phyloP scores from a whole-genome alignment of 1,139 yeast species.

The Citeromyces hawaiiensis region DNA sequence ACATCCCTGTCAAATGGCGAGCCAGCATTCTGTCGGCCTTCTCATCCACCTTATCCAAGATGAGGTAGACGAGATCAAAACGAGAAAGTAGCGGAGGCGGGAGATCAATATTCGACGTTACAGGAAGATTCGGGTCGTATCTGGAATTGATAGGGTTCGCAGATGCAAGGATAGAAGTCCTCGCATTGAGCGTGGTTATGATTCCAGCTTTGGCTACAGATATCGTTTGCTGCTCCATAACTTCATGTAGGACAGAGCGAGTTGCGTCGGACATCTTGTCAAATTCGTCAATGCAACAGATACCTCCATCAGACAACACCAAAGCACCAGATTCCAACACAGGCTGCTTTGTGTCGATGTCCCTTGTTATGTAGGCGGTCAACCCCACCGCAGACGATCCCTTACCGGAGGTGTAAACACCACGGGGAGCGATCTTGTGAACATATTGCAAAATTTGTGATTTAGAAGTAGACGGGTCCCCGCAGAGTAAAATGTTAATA shows the following conservation, averaged over 20 bases:
- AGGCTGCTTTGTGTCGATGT: constrained; percentile 81
- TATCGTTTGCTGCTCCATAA: constrained; percentile 98
- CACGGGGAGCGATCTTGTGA: constrained; percentile 95
- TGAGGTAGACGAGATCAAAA: constrained; percentile 85
- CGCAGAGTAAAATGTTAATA: constrained; percentile 79
- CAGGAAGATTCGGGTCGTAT: constrained; percentile 87
- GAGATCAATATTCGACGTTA: constrained; percentile 85
- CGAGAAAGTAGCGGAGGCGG: constrained; percentile 95
- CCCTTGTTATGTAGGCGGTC: constrained; percentile 93
- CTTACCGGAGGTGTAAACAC: constrained; percentile 95
- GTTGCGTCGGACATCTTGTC: constrained; percentile 96
- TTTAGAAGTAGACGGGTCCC: constrained; percentile 96
- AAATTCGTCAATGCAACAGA: constrained; percentile 97
- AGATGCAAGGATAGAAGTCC: constrained; percentile 90
- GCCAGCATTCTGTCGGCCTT: constrained; percentile 77
- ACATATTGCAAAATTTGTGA: constrained; percentile 90
- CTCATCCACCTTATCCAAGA: constrained; percentile 88
- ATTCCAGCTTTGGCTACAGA: constrained; percentile 98
- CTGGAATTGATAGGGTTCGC: constrained; percentile 97
- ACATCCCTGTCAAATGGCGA: constrained; percentile 81
- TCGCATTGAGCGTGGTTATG: constrained; percentile 89
- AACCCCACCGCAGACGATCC: constrained; percentile 99
- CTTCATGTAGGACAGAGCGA: constrained; percentile 91
- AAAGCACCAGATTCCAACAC: constrained; percentile 95
- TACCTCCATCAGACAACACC: constrained; percentile 95